Evolutionary conservation across 345 rosid genomes (phyloP).

Genomic region (Turnera subulata): DNA sequence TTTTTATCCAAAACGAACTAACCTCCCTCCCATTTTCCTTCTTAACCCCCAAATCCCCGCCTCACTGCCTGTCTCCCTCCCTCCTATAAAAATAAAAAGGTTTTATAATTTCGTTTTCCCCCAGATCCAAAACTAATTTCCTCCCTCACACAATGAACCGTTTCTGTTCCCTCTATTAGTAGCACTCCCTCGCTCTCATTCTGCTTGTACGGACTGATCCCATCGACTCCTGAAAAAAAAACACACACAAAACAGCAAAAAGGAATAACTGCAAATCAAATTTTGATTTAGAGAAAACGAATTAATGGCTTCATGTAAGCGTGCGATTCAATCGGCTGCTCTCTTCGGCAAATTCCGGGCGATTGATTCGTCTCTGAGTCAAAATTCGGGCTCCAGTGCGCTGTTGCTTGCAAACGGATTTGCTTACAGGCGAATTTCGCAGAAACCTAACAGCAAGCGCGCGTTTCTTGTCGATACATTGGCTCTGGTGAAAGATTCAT

Average conservation of each 20-base stretch:
- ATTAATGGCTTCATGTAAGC: constrained; percentile 50
- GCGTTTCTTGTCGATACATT: constrained; percentile 93
- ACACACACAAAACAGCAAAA: not conserved
- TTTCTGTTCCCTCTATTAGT: not conserved
- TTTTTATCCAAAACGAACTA: too few relatives aligned
- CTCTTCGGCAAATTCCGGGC: constrained; percentile 24
- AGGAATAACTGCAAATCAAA: too few relatives aligned
- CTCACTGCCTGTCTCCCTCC: too few relatives aligned
- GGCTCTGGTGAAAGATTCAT: constrained; percentile 86
- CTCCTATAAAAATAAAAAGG: too few relatives aligned
- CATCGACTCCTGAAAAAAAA: not conserved
- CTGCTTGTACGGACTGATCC: not conserved
- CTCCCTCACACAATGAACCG: not conserved
- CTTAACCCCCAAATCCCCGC: not conserved
- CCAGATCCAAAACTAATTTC: not conserved
- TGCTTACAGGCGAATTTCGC: constrained; percentile 43
- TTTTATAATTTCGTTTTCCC: not conserved
- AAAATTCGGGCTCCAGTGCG: too few relatives aligned
- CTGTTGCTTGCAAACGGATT: constrained; percentile 13
- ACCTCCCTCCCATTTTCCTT: too few relatives aligned
- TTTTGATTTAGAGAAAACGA: too few relatives aligned
- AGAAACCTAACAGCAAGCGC: constrained; percentile 61
- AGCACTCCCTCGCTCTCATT: not conserved
- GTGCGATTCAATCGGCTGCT: constrained; percentile 29
- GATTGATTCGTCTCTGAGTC: constrained; percentile 13